Base-by-base conservation (phyloP, 805 yeast species). In the Spathaspora arborariae region DNA sequence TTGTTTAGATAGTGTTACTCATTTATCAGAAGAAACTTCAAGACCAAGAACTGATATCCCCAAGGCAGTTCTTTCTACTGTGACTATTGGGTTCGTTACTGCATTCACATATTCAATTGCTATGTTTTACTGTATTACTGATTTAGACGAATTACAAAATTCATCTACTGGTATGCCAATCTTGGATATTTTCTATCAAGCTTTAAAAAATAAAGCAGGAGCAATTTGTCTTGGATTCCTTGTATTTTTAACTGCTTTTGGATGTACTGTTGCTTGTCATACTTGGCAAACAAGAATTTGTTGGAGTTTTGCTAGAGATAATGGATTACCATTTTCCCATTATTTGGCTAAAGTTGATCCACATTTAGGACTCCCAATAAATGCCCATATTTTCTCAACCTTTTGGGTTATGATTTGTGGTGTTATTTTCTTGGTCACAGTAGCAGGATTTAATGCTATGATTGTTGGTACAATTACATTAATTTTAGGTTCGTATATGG, bases 221-320 rank as follows among this genome's bases (percentile, higher is more conserved):
- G 72, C 74, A 22, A 55, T 67, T 22, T 60, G 68, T 50, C 57
- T 70, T 44, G 74, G 70, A 3, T 48, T 57, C 22, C 58, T 70
- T 45, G 59, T 69, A 24, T 59, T 67, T 41, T 51, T 65, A 37
- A 67, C 72, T 42, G 72, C 68, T 20, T 53, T 55, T 37, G 72
- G 73, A 2, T 68, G 73, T 55, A 70, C 71, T 24, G 63, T 68
- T 45, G 58, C 68, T 30, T 66, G 68, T 40, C 73, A 68, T 57
- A 70, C 74, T 20, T 70, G 73, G 74, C 74, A 70, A 60, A 67
- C 74, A 20, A 62, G 75, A 57, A 58, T 70, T 49, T 67, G 73
- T 53, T 70, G 74, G 74, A 65, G 72, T 9, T 70, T 70, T 55
- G 61, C 70, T 42, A 64, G 75, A 62, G 74, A 70, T 62, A 64